Evolutionary conservation across 257 asterid species (phyloP), one percentile per base, ranked within the genome.

Genomic region (Forsythia suspensa): DNA sequence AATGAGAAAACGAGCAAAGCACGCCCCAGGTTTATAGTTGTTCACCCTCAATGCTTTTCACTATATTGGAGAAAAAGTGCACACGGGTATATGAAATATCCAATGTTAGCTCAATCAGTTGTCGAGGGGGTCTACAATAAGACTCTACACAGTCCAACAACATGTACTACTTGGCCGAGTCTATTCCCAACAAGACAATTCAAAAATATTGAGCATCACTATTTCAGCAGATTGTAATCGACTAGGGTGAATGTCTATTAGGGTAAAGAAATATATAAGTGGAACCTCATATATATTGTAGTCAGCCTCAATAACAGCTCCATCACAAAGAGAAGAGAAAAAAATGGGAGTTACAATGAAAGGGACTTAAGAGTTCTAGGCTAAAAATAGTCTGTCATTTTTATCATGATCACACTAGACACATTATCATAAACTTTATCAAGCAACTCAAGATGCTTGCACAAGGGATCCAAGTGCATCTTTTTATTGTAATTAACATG

Each of bases 391-490:
- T n/a, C 55, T 40, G 16, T 11, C 78, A 61, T 40, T 36, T 37
- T 67, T 66, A 72, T 51, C 42, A 69, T 48, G 80, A 76, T 76
- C 65, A 76, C 57, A 76, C 36, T 13, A 68, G 55, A 24, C 51
- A 71, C 29, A 71, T 70, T 21, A 24, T 71, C 59, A n/a, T 18
- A 10, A 9, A 71, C 13, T 43, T 39, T 70, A 52, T 52, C 12
- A 73, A 39, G 52, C 43, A 29, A 63, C 43, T 67, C 42, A 7
- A n/a, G 6, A 63, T 2, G 57, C 46, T 44, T 68, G 68, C 36
- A 12, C 16, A 69, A 79, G 61, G 75, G 75, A 73, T 80, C 79
- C 79, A 69, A 44, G 18, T 57, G 63, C 40, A 52, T 70, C 41
- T 70, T 40, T 51, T n/a, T 51, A 79, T 48, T 46, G 8, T n/a